Conservation (phyloP, 2,329 filamentous ascomycete genomes). For the Bipolaris bicolor region DNA sequence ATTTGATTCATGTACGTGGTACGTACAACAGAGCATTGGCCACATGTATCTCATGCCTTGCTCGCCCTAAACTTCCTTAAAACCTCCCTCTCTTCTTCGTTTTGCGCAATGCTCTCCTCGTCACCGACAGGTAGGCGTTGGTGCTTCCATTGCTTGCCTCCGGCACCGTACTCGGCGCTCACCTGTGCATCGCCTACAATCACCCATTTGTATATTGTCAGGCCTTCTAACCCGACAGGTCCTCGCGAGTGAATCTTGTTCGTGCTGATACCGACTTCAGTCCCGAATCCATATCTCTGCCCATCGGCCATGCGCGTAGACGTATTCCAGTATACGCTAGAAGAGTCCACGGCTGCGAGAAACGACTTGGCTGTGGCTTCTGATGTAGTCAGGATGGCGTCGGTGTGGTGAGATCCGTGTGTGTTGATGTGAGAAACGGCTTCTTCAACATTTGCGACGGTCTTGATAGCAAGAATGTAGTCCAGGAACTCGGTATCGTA, state of each 20-base stretch:
- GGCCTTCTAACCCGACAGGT: conserved; percentile 88
- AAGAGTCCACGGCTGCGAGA: conserved; percentile 83
- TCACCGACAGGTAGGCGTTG: conserved; percentile 51
- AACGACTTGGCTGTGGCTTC: conserved; percentile 75
- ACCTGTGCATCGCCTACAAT: conserved; percentile 82
- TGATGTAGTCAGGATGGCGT: conserved; percentile 80
- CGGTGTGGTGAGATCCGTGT: conserved; percentile 93
- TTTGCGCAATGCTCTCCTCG: conserved; percentile 37
- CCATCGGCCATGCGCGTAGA: conserved; percentile 94
- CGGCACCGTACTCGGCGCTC: conserved; percentile 72
- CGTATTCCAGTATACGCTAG: conserved; percentile 96
- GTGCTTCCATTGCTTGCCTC: conserved; percentile 64
- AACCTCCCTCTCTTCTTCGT: conserved; percentile 43
- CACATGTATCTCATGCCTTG: conserved; percentile 7
- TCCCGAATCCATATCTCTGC: conserved; percentile 96
- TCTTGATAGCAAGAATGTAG: conserved; percentile 82
- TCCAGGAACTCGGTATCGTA: conserved; percentile 90
- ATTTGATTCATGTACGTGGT: no score
- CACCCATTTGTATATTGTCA: conserved; percentile 98
- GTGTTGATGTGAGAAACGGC: conserved; percentile 89
- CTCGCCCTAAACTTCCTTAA: conserved; percentile 42
- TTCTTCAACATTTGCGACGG: conserved; percentile 67
- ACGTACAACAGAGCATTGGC: no score
- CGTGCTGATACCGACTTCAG: conserved; percentile 96
- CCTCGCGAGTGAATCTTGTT: conserved; percentile 97